Conservation (phyloP, 805 yeast species). For the Blastobotrys robertii region DNA sequence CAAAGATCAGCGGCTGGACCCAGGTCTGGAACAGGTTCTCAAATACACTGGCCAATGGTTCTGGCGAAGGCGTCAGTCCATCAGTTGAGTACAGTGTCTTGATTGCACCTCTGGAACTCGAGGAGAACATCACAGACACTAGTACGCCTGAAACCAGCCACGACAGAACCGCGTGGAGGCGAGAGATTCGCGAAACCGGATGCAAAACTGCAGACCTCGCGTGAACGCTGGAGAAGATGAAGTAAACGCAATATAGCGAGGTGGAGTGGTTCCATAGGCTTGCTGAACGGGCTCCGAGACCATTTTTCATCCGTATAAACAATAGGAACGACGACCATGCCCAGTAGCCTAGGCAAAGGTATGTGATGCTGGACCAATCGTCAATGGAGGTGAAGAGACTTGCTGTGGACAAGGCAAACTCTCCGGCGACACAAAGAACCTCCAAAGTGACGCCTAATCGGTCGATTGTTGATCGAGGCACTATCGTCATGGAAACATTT, state of each 20-base stretch:
- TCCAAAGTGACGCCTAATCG: conserved; percentile 20
- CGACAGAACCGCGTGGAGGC: conserved; percentile 13
- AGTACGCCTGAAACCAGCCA: conserved; percentile 38
- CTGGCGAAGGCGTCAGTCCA: conserved; percentile 63
- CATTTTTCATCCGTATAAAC: conserved; percentile 13
- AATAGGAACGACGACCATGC: conserved; percentile 18
- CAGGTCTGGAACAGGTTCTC: conserved; percentile 61
- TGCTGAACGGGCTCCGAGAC: not conserved
- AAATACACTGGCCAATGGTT: conserved; percentile 54
- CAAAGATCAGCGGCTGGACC: conserved; percentile 61
- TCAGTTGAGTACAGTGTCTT: conserved; percentile 32
- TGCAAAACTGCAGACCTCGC: conserved; percentile 19
- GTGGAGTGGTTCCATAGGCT: conserved; percentile 23
- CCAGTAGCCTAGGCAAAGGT: conserved; percentile 14
- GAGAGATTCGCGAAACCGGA: conserved; percentile 15
- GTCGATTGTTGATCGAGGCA: conserved; percentile 21
- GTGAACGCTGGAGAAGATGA: conserved; percentile 14
- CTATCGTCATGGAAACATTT: conserved; percentile 14
- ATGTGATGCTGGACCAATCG: conserved; percentile 6
- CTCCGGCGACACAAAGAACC: conserved; percentile 15
- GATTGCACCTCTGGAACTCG: conserved; percentile 60
- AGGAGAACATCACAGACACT: conserved; percentile 42
- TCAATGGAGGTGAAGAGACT: conserved; percentile 6
- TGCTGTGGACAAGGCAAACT: conserved; percentile 16
- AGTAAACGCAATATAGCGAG: conserved; percentile 16